These are phyloP conservation scores for Novymonas esmeraldas DNA, from an alignment of 208 protist species.

Conservation along the genomic window DNA sequence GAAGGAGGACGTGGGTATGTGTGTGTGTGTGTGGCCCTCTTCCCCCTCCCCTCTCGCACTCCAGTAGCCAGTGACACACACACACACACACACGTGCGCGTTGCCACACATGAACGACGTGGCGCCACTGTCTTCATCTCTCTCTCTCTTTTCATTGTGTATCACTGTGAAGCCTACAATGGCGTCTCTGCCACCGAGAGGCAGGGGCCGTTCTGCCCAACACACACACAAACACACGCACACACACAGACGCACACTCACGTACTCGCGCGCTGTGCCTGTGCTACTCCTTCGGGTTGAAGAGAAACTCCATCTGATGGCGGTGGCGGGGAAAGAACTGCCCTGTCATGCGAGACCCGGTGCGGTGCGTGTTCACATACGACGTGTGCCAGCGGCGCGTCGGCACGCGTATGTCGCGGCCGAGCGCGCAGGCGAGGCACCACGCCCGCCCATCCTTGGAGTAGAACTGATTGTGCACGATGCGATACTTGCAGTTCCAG, in stretches of 20 bases:
- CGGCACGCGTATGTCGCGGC: conserved; percentile 80
- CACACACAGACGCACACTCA: neutral
- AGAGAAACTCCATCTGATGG: conserved; percentile 89
- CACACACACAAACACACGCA: no score
- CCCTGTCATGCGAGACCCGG: conserved; percentile 78
- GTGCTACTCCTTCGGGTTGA: conserved; percentile 78
- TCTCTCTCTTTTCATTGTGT: no score
- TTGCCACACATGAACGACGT: no score
- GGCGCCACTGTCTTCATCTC: no score
- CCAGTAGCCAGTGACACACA: no score
- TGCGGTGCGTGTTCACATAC: conserved; percentile 90
- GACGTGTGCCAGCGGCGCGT: conserved; percentile 90
- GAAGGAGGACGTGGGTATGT: no score
- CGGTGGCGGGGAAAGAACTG: conserved; percentile 87
- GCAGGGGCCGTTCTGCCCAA: no score
- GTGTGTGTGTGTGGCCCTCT: neutral
- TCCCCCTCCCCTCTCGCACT: no score
- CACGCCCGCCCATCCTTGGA: conserved; percentile 85
- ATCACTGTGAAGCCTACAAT: no score
- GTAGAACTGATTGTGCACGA: conserved; percentile 92
- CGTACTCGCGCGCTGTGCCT: neutral
- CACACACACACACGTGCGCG: no score
- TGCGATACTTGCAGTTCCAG: conserved; percentile 81
- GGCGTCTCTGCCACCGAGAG: no score
- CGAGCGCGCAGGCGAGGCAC: conserved; percentile 85